A percentile compares a stretch with the other conserved stretches of the same genome.
Evolutionary conservation across 257 asterid genomes (phyloP).

Genomic region (Scutellaria minor): DNA sequence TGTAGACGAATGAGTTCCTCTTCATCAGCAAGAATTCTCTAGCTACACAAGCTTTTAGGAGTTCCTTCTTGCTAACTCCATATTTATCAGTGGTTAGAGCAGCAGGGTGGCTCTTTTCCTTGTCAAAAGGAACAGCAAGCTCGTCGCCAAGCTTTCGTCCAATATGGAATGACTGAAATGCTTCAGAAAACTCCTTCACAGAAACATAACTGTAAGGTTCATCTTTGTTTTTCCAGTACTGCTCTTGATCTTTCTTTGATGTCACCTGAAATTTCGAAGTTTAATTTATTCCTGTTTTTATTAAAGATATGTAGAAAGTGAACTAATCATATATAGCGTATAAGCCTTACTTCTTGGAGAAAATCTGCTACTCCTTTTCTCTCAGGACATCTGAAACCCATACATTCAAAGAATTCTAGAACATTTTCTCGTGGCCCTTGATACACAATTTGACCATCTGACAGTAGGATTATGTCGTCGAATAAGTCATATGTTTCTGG

Average conservation of each 20-base stretch:
- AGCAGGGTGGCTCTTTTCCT: constrained; percentile 69
- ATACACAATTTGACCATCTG: constrained; percentile 81
- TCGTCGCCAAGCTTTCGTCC: constrained; percentile 71
- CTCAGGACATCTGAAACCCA: constrained; percentile 88
- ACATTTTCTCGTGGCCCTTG: constrained; percentile 87
- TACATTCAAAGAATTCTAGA: constrained; percentile 67
- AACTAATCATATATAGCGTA: not conserved
- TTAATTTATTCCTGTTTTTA: not conserved
- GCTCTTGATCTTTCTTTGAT: constrained; percentile 89
- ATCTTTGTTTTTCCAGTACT: constrained; percentile 68
- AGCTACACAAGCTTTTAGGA: constrained; percentile 67
- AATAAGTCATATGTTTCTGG: constrained; percentile 85
- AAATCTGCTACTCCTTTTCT: constrained; percentile 95
- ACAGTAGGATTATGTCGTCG: constrained; percentile 78
- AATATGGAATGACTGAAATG: constrained; percentile 70
- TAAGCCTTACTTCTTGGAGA: constrained; percentile 74
- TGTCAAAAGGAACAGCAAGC: constrained; percentile 71
- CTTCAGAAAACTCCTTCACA: constrained; percentile 68
- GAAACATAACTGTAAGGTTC: constrained; percentile 61
- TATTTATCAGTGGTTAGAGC: constrained; percentile 64
- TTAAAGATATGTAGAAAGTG: constrained; percentile 12
- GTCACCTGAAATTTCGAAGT: constrained; percentile 56
- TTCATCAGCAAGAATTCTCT: constrained; percentile 73
- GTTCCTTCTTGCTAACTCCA: constrained; percentile 75
- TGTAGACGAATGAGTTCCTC: constrained; percentile 75